A percentile compares a stretch with the other conserved stretches of the same genome.
Conservation (phyloP, 345 rosid genomes). For the Gossypium longicalyx region DNA sequence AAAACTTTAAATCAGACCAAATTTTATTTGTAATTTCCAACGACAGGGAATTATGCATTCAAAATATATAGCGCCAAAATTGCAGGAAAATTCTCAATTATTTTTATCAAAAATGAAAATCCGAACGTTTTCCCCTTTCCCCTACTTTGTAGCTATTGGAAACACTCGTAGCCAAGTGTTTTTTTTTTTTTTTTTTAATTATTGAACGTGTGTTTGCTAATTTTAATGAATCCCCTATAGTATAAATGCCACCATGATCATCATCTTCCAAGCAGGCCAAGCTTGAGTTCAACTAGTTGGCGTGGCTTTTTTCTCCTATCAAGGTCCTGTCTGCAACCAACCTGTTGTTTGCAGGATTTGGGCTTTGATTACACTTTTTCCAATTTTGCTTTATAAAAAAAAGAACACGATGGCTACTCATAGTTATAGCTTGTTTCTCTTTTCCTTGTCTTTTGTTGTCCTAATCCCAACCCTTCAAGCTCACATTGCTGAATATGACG, state of each 20-base stretch:
- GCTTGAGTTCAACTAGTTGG: not conserved
- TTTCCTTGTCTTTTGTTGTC: slow-evolving; percentile 23
- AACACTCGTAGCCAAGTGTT: too few relatives aligned
- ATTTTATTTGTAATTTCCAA: too few relatives aligned
- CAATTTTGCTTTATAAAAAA: too few relatives aligned
- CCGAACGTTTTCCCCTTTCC: too few relatives aligned
- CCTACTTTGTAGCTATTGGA: too few relatives aligned
- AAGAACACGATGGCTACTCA: not conserved
- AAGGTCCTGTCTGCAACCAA: not conserved
- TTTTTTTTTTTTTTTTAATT: too few relatives aligned
- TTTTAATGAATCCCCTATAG: not conserved
- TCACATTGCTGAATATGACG: slow-evolving; percentile 40
- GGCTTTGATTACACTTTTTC: not conserved
- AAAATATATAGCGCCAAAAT: too few relatives aligned
- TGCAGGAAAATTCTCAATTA: too few relatives aligned
- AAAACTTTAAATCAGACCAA: too few relatives aligned
- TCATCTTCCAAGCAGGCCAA: not conserved
- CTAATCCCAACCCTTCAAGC: slow-evolving; percentile 25
- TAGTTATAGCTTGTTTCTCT: not conserved
- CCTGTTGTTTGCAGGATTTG: not conserved
- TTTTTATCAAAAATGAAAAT: too few relatives aligned
- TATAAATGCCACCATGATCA: not conserved
- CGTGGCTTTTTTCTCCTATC: not conserved
- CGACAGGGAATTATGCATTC: too few relatives aligned
- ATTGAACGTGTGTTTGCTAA: not conserved